Base-by-base conservation (phyloP, 345 rosid genomes). In the Diplotaxis tenuifolia region DNA sequence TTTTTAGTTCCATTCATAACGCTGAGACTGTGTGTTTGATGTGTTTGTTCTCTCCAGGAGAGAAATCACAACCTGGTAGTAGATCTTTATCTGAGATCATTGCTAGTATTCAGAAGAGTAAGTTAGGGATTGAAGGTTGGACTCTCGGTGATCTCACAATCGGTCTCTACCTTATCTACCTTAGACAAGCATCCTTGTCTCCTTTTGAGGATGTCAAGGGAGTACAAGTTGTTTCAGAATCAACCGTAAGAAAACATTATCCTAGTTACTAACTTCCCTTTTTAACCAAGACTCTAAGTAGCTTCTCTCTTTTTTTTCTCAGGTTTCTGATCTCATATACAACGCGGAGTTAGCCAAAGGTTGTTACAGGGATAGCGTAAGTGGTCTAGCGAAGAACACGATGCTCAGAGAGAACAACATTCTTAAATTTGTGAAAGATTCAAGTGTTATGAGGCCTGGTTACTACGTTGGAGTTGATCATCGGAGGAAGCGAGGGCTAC, bases 391-490 rank as follows among this genome's bases (percentile, higher is more conserved):
- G 2, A 84, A 84, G 81, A 82, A 77, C 78, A 87, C 88, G 53
- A 92, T 92, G 98, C 96, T 95, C 54, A 84, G 85, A 58, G 94
- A 95, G 76, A 84, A 85, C 65, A 86, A 84, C 42, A 67, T 92
- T 78, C 77, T 87, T 71, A 89, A 92, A 75, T 90, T 85, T 74
- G 90, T 90, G 54, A 89, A 82, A 75, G 81, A 81, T 79, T 95
- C 92, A 19, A 84, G 86, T 32, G 91, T 95, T 67, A 85, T 92
- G 91, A 90, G 99, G 84, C 97, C 99, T 68, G 97, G 96, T 21
- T 95, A 95, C 72, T 90, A 86, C 69, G 75, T 42, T 0, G 49
- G 49, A 42, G 49, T 86, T 72, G 97, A 95, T 84, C 89, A 83
- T 72, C 82, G 87, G 6, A 85, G 83, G 71, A 92, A 86, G 65